Percentiles rank a stretch among this genome's conserved stretches.
phyloP scores from a whole-genome alignment of 768 basidiomycete species.

The Sarcomyxa edulis region DNA sequence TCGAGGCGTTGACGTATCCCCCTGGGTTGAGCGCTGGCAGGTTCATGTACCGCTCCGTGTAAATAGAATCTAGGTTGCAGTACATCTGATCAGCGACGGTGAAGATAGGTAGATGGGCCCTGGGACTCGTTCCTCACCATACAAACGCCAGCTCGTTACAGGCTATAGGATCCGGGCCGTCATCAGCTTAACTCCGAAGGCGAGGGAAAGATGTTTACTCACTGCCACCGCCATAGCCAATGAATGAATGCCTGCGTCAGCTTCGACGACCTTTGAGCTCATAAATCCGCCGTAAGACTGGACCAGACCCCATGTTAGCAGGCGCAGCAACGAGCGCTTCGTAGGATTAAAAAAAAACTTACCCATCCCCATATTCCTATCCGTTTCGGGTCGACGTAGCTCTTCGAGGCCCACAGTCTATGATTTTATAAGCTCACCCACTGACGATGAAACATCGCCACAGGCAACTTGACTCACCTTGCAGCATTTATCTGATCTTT shows the following conservation, averaged over 20 bases:
- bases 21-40: slow-evolving; percentile 70
- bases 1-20: slow-evolving; percentile 88
- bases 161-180: slow-evolving; percentile 39
- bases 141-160: slow-evolving; percentile 82
- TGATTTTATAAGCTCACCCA: background rate
- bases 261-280: slow-evolving; percentile 89
- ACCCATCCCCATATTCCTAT: slow-evolving; percentile 99
- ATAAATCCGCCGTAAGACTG: slow-evolving; percentile 97
- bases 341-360: slow-evolving; percentile 24
- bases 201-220: slow-evolving; percentile 22
- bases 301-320: background rate
- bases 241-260: slow-evolving; percentile 83
- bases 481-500: slow-evolving; percentile 88
- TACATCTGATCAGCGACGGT: background rate
- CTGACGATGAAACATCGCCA: background rate
- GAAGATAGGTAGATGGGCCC: background rate
- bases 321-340: no score
- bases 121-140: slow-evolving; percentile 43
- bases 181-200: slow-evolving; percentile 3
- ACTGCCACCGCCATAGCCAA: slow-evolving; percentile 91
- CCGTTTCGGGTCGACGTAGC: slow-evolving; percentile 82
- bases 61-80: slow-evolving; percentile 70
- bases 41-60: slow-evolving; percentile 97
- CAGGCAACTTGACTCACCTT: slow-evolving; percentile 41
- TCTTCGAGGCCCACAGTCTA: slow-evolving; percentile 79